phyloP scores from a whole-genome alignment of 306 rosid species.

The Datisca glomerata region DNA sequence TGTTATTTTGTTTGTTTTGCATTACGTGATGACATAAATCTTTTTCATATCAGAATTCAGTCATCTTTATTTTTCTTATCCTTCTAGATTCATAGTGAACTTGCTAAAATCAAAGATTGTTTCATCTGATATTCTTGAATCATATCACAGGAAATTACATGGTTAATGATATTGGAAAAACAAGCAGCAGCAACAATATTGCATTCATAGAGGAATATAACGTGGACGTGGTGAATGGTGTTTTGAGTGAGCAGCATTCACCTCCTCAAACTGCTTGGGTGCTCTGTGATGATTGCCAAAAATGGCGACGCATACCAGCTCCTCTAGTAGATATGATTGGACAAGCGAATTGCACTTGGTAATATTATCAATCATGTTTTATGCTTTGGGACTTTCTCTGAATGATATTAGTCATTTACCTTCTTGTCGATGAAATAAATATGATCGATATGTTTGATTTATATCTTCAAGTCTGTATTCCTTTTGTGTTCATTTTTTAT shows the following conservation, averaged over 20 bases:
- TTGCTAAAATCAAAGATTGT: slow-evolving; percentile 5
- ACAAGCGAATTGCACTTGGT: slow-evolving; percentile 82
- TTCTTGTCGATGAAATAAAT: too few species aligned
- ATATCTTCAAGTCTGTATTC: too few species aligned
- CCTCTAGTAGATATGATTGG: slow-evolving; percentile 72
- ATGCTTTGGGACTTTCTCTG: too few species aligned
- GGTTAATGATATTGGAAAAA: slow-evolving; percentile 28
- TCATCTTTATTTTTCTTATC: too few species aligned
- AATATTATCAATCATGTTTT: slow-evolving; percentile 16
- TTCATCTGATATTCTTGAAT: slow-evolving; percentile 18
- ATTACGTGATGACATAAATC: too few species aligned
- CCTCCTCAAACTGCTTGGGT: slow-evolving; percentile 82
- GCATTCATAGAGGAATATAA: slow-evolving; percentile 22
- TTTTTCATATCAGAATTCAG: too few species aligned
- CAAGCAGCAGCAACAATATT: slow-evolving; percentile 16
- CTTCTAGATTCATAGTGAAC: too few species aligned
- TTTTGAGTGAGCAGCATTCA: slow-evolving; percentile 35
- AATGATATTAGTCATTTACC: too few species aligned
- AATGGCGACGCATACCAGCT: slow-evolving; percentile 96
- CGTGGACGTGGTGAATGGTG: slow-evolving; percentile 27
- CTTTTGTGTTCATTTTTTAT: too few species aligned
- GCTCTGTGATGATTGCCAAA: slow-evolving; percentile 83
- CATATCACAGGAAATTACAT: slow-evolving; percentile 30
- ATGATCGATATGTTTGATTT: too few species aligned
- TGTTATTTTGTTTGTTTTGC: slow-evolving; percentile 2